These are phyloP conservation scores for Xylaria hypoxylon DNA, from an alignment of 2,329 filamentous ascomycete species.

Conservation along the genomic window DNA sequence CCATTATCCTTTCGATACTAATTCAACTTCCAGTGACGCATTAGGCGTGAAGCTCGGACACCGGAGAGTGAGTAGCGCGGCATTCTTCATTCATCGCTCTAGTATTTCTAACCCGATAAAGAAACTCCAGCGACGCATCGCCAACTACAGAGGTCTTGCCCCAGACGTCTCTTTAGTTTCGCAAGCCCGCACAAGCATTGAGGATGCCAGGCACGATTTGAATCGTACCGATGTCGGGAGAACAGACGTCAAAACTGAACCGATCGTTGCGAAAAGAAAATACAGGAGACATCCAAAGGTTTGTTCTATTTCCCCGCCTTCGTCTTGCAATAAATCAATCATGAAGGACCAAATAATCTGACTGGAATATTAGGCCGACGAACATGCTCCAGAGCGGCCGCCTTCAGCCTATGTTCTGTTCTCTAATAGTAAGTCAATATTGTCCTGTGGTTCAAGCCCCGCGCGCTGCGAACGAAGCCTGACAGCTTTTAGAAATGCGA, in stretches of 20 bases:
- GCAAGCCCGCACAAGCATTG: conserved; percentile 61
- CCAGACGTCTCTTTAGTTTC: conserved; percentile 65
- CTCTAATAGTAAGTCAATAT: conserved; percentile 75
- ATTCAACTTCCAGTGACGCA: conserved; percentile 65
- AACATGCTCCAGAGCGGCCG: conserved; percentile 82
- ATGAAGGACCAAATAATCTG: conserved; percentile 10
- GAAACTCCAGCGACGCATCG: conserved; percentile 87
- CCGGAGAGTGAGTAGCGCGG: conserved; percentile 70
- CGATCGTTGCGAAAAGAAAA: conserved; percentile 71
- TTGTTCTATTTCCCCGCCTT: conserved; percentile 40
- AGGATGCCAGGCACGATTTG: conserved; percentile 67
- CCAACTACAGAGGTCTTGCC: conserved; percentile 74
- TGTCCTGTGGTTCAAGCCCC: no score
- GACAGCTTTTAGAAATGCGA: conserved; percentile 70
- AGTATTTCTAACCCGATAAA: conserved; percentile 50
- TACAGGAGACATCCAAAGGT: conserved; percentile 84
- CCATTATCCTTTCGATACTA: conserved; percentile 31
- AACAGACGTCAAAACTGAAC: conserved; percentile 58
- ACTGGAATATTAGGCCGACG: conserved; percentile 69
- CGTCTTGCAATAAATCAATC: neutral
- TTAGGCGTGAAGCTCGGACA: conserved; percentile 84
- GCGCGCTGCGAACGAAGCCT: neutral
- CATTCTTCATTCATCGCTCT: neutral
- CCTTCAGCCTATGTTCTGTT: conserved; percentile 88
- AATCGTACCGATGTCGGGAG: conserved; percentile 60